phyloP scores from a whole-genome alignment of 202 grass and related monocot species.

The Elaeis oleifera region DNA sequence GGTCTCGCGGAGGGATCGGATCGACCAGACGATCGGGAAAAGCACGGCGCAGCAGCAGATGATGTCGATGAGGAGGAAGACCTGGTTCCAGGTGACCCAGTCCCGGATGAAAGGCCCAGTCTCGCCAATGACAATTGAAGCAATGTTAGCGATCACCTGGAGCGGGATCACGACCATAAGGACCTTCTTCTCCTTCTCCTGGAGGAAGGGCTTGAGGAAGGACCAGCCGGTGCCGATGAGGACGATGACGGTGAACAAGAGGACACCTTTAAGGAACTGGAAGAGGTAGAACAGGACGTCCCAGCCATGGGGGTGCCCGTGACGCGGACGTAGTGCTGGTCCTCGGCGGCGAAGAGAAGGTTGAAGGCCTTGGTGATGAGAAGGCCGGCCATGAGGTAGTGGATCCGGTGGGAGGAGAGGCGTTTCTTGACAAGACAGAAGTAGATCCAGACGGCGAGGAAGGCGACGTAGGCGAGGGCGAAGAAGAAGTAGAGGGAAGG shows the following conservation, averaged over 20 bases:
- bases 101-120: slow-evolving; percentile 53
- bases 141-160: slow-evolving; percentile 86
- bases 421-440: slow-evolving; percentile 61
- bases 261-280: slow-evolving; percentile 83
- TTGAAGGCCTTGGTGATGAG: slow-evolving; percentile 63
- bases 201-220: slow-evolving; percentile 93
- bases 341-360: slow-evolving; percentile 77
- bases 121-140: slow-evolving; percentile 72
- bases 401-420: slow-evolving; percentile 64
- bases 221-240: slow-evolving; percentile 95
- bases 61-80: slow-evolving; percentile 82
- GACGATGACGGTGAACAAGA: slow-evolving; percentile 76
- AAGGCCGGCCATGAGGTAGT: slow-evolving; percentile 84
- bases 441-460: slow-evolving; percentile 64
- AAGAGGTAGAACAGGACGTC: slow-evolving; percentile 94
- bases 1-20: slow-evolving; percentile 68
- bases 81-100: slow-evolving; percentile 88
- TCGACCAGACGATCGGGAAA: slow-evolving; percentile 92
- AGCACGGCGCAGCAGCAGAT: slow-evolving; percentile 88
- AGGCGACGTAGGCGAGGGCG: slow-evolving; percentile 51
- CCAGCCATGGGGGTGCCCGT: slow-evolving; percentile 65
- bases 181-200: slow-evolving; percentile 96
- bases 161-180: slow-evolving; percentile 88
- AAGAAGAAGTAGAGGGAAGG: slow-evolving; percentile 71
- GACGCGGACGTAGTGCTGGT: slow-evolving; percentile 74